Percentiles rank a stretch among this genome's conserved stretches.
These are phyloP conservation scores for Suillus spraguei DNA, from an alignment of 768 basidiomycete genomes.

Conservation along the genomic window DNA sequence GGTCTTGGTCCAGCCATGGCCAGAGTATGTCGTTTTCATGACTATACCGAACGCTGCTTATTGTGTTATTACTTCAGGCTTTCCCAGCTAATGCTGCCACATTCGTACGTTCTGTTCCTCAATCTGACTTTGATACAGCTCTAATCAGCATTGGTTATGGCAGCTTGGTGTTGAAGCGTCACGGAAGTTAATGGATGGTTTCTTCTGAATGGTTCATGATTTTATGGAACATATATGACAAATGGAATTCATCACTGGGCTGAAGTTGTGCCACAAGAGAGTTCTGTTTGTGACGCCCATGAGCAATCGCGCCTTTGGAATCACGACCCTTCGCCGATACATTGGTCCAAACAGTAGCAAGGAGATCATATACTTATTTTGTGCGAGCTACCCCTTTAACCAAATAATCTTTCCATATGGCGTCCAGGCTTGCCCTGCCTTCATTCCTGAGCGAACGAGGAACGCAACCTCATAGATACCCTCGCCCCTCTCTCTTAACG, in stretches of 20 bases:
- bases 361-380: not conserved
- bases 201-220: slow-evolving; percentile 44
- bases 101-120: slow-evolving; percentile 59
- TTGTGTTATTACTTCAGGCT: slow-evolving; percentile 50
- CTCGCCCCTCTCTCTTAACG: slow-evolving; percentile 31
- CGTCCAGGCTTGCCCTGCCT: slow-evolving; percentile 24
- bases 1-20: slow-evolving; percentile 98
- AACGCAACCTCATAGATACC: slow-evolving; percentile 61
- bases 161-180: slow-evolving; percentile 93
- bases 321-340: not conserved
- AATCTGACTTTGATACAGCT: not conserved
- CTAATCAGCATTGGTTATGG: slow-evolving; percentile 7
- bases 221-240: slow-evolving; percentile 1
- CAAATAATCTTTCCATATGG: slow-evolving; percentile 56
- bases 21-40: slow-evolving; percentile 51
- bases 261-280: not conserved
- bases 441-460: slow-evolving; percentile 34
- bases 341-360: not conserved
- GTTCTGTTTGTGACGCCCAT: not conserved
- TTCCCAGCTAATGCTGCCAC: slow-evolving; percentile 98
- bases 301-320: not conserved
- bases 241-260: slow-evolving; percentile 14
- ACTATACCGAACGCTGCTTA: not conserved
- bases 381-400: slow-evolving; percentile 18
- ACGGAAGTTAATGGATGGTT: slow-evolving; percentile 75